These are phyloP conservation scores for Rhizoclosmatium sp. DNA, from an alignment of 192 early-diverging fungal species.

Conservation along the genomic window DNA sequence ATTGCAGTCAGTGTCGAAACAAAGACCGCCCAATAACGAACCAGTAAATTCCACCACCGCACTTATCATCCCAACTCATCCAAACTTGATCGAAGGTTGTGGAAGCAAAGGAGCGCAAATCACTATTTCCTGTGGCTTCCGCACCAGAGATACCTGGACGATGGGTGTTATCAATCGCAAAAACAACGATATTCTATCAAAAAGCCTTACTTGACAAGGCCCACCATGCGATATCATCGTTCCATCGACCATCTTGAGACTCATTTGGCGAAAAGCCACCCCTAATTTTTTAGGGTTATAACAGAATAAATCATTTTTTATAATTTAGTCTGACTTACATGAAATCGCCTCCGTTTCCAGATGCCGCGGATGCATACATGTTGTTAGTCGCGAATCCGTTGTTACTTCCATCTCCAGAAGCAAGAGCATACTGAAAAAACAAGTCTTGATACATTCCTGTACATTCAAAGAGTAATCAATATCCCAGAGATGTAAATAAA, in stretches of 20 bases:
- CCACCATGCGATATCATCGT: conserved; percentile 63
- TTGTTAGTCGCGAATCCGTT: conserved; percentile 15
- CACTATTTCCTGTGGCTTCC: background rate
- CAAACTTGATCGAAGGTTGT: conserved; percentile 2
- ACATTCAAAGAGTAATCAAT: too few species aligned
- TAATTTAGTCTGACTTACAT: background rate
- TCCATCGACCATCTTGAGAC: conserved; percentile 49
- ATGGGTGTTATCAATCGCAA: too few species aligned
- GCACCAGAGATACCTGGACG: background rate
- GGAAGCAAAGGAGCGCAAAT: background rate
- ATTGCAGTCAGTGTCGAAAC: too few species aligned
- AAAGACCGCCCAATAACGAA: too few species aligned
- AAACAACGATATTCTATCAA: too few species aligned
- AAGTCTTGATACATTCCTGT: background rate
- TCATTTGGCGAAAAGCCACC: conserved; percentile 2
- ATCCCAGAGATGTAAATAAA: too few species aligned
- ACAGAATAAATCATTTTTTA: too few species aligned
- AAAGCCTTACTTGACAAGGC: conserved; percentile 39
- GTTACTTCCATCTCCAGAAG: conserved; percentile 26
- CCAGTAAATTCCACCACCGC: conserved; percentile 26
- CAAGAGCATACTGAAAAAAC: background rate
- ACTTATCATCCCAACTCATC: conserved; percentile 13
- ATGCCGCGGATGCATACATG: background rate
- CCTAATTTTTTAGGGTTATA: background rate
- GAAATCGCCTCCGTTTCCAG: conserved; percentile 12